phyloP scores from a whole-genome alignment of 1,139 yeast species.

The Hansenula anomala region DNA sequence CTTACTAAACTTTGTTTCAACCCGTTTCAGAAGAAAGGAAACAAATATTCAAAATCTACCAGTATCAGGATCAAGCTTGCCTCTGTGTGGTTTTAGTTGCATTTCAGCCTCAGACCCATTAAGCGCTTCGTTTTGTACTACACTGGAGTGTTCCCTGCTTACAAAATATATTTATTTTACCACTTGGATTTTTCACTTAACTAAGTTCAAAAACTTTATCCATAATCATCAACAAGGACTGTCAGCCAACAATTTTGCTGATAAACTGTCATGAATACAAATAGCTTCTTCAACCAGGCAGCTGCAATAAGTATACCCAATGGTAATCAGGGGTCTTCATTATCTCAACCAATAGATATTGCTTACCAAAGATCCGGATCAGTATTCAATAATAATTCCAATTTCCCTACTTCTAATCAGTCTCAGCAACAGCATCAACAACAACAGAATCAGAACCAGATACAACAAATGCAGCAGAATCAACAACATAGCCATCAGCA shows the following conservation, averaged over 20 bases:
- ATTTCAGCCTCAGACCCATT: too few species aligned
- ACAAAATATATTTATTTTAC: too few species aligned
- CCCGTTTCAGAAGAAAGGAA: neutral
- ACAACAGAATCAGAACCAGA: neutral
- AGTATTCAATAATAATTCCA: constrained; percentile 9
- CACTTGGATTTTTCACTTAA: too few species aligned
- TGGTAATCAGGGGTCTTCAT: constrained; percentile 6
- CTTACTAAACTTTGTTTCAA: neutral
- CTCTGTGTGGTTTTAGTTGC: too few species aligned
- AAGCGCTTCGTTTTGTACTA: too few species aligned
- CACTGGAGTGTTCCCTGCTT: too few species aligned
- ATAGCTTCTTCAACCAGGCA: constrained; percentile 11
- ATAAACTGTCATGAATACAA: constrained; percentile 4
- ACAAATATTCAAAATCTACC: too few species aligned
- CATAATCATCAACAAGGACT: too few species aligned
- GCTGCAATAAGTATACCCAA: constrained; percentile 17
- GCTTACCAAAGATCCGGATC: constrained; percentile 19
- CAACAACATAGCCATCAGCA: neutral
- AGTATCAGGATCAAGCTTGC: too few species aligned
- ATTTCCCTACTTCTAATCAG: too few species aligned
- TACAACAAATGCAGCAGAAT: constrained; percentile 1
- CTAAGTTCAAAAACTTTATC: too few species aligned
- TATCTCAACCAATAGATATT: constrained; percentile 22
- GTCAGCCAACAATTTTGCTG: too few species aligned
- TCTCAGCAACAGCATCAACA: constrained; percentile 3